These are phyloP conservation scores for Psilocybe mexicana DNA, from an alignment of 1,284 basidiomycete species.

Conservation along the genomic window DNA sequence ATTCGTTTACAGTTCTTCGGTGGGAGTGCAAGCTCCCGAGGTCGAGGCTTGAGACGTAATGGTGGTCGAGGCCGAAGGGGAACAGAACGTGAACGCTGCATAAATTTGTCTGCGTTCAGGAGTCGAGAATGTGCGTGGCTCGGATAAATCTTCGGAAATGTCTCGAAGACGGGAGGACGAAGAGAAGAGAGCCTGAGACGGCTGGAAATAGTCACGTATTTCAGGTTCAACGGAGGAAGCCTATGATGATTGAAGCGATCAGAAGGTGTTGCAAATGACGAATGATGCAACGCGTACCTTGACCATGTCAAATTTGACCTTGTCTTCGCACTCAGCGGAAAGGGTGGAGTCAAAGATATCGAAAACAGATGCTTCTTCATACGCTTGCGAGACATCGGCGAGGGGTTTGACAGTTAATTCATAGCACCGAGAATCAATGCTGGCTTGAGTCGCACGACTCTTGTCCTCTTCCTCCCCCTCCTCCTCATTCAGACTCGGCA, in stretches of 20 bases:
- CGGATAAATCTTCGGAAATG: conserved; percentile 27
- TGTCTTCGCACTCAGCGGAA: conserved; percentile 35
- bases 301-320: conserved; percentile 33
- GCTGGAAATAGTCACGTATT: conserved; percentile 54
- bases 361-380: conserved; percentile 34
- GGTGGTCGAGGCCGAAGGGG: conserved; percentile 60
- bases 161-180: conserved; percentile 25
- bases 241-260: conserved; percentile 30
- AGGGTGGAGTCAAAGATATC: conserved; percentile 39
- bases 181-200: conserved; percentile 32
- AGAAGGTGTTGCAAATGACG: conserved; percentile 10
- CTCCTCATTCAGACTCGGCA: conserved; percentile 42
- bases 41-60: conserved; percentile 45
- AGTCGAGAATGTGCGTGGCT: conserved; percentile 53
- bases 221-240: conserved; percentile 52
- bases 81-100: conserved; percentile 74
- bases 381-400: conserved; percentile 34
- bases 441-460: conserved; percentile 30
- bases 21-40: conserved; percentile 31
- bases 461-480: conserved; percentile 30
- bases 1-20: conserved; percentile 9
- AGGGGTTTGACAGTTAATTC: conserved; percentile 35
- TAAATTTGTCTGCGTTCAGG: conserved; percentile 71
- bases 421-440: conserved; percentile 34
- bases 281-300: conserved; percentile 38